These are phyloP conservation scores for Calonectria montana DNA, from an alignment of 2,329 filamentous ascomycete species.

Conservation along the genomic window DNA sequence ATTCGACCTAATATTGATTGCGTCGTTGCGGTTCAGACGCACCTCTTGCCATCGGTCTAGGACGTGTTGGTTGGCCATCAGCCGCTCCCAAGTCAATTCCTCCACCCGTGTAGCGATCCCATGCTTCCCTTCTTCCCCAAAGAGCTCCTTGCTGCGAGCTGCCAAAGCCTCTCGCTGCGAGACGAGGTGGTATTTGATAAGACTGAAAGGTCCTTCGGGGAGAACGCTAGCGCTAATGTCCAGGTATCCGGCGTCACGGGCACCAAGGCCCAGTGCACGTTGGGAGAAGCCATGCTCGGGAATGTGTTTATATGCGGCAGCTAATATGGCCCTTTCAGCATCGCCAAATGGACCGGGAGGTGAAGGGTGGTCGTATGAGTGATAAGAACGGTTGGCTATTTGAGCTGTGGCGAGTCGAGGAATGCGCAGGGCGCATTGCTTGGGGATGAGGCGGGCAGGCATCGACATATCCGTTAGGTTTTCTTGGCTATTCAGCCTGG, in stretches of 20 bases:
- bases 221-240: conserved; percentile 89
- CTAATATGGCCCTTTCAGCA: conserved; percentile 81
- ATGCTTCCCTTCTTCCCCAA: conserved; percentile 51
- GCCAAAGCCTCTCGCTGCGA: conserved; percentile 73
- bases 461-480: conserved; percentile 29
- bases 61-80: conserved; percentile 79
- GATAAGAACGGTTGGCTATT: conserved; percentile 61
- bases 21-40: conserved; percentile 42
- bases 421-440: conserved; percentile 25
- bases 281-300: conserved; percentile 85
- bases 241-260: conserved; percentile 85
- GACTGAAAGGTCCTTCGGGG: conserved; percentile 80
- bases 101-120: conserved; percentile 74
- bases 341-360: conserved; percentile 71
- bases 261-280: conserved; percentile 79
- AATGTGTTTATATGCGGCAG: conserved; percentile 82
- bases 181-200: conserved; percentile 83
- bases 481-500: not conserved
- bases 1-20: not conserved
- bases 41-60: conserved; percentile 90
- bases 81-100: conserved; percentile 77
- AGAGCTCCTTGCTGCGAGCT: conserved; percentile 50
- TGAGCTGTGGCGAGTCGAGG: conserved; percentile 26
- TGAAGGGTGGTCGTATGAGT: conserved; percentile 77
- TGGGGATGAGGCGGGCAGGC: conserved; percentile 28